Evolutionary conservation across 208 protist species (phyloP), one percentile per base, ranked within the genome.

Genomic region (Leishmania braziliensis): DNA sequence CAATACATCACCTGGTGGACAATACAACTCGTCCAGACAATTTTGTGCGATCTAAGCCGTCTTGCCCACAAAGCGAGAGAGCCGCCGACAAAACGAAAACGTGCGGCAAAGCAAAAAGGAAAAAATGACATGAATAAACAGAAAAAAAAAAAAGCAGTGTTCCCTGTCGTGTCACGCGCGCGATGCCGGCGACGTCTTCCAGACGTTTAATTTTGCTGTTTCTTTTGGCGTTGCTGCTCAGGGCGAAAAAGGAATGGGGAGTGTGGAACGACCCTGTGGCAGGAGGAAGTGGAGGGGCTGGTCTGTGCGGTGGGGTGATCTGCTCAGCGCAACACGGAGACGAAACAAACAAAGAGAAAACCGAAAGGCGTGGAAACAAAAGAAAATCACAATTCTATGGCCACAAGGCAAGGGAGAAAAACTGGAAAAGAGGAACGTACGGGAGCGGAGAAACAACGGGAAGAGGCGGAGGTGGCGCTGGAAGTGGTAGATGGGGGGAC

Each of bases 361-460:
- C 16, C 12, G 26, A 39, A 72, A 50, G 43, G 29, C 60, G 14
- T 10, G 16, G 51, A 58, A 76, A 43, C 9, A 2, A 60, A 58
- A 63, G 33, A 62, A 46, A 53, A 73, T 73, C 46, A 26, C 69
- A 73, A 73, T 12, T 73, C 69, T 73, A 73, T 73, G 69, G n/a
- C 46, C 2, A 20, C 69, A 53, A 51, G 16, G 29, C 23, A 36
- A 54, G 69, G 53, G 16, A 71, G 14, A 0, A 48, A 71, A 71
- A 50, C 39, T 71, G 36, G 29, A 69, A 14, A 71, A 50, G 20
- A n/a, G 16, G 23, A 71, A 71, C 1, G 48, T 71, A 23, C 39
- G 16, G 14, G n/a, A 48, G 20, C 66, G 20, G 14, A n/a, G 16
- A 29, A 46, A 29, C 4, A 50, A 36, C 0, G 10, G 26, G 43